Conservation (phyloP, 768 basidiomycete species). For the Suillus placidus region DNA sequence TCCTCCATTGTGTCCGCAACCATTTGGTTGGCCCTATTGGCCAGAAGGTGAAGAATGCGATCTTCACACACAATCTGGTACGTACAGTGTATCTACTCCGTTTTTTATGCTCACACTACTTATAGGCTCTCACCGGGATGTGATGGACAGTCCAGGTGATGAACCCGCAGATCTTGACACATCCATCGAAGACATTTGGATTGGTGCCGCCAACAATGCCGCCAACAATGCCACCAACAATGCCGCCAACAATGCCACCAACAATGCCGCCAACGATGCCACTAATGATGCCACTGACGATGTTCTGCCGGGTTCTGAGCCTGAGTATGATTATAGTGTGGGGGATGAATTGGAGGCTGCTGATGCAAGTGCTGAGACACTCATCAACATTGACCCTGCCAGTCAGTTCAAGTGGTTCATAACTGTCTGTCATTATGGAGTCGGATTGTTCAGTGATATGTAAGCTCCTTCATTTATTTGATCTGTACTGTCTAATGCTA, state of each 20-base stretch:
- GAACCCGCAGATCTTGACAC: not conserved
- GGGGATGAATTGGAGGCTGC: not conserved
- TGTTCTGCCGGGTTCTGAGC: not conserved
- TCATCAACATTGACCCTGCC: not conserved
- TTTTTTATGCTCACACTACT: not conserved
- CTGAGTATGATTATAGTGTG: not conserved
- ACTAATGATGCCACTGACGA: no score
- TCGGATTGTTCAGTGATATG: not conserved
- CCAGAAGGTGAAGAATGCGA: not conserved
- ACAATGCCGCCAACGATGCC: no score
- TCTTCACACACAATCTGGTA: not conserved
- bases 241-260: no score
- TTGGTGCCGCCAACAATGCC: not conserved
- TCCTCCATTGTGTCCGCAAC: not conserved
- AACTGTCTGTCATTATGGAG: not conserved
- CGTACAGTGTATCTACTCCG: not conserved
- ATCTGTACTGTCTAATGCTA: not conserved
- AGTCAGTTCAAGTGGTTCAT: not conserved
- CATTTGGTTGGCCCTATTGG: not conserved
- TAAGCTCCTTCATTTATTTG: not conserved
- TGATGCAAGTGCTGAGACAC: not conserved
- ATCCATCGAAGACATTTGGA: not conserved
- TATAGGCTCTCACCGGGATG: not conserved
- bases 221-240: not conserved
- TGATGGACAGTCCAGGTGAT: not conserved